Evolutionary conservation across 805 yeast genomes (phyloP), one percentile per base, ranked within the genome.

Genomic region (Sugiyamaella marilandica): DNA sequence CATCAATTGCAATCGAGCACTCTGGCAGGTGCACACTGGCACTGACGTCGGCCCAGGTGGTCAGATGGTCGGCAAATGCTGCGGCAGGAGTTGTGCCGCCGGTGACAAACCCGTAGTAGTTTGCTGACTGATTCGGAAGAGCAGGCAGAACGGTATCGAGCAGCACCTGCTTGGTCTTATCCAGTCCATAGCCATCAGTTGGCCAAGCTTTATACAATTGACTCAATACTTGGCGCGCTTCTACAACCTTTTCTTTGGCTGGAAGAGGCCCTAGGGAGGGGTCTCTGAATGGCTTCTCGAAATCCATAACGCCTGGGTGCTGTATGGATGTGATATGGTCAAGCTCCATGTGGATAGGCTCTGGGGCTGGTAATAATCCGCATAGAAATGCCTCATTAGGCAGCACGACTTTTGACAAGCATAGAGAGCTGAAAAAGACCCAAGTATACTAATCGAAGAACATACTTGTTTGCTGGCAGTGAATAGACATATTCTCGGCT

Each of bases 1-100:
- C 53, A 10, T 24, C 43, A 11, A 55, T 48, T 3, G 55, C 51
- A 1, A 58, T 45, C 3, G 59, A 51, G 10, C 51, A 56, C 2
- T 31, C 48, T 5, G 54, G 56, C 18, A 55, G 43, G 33, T 55
- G 56, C 14, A 45, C 50, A 2, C 41, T 45, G 18, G 51, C 53
- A 35, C 55, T 59, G 31, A 53, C 57, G 41, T 60, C 64, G 31
- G 37, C 47, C 35, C 51, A 44, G 2, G 60, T 47, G 10, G 53
- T 59, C 26, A 59, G 18, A 18, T 52, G 52, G 45, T 60, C 64
- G 14, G 60, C 64, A 19, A 55, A n/a, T 9, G 39, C 45, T n/a
- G 64, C 62, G 19, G 62, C 62, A 10, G 64, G 64, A 9, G 64
- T 60, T 10, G 47, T 54, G 10, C 62, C 60, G 14, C 64, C 64